These are phyloP conservation scores for Mucor plumbeus DNA, from an alignment of 371 early-diverging fungal species.

Conservation along the genomic window DNA sequence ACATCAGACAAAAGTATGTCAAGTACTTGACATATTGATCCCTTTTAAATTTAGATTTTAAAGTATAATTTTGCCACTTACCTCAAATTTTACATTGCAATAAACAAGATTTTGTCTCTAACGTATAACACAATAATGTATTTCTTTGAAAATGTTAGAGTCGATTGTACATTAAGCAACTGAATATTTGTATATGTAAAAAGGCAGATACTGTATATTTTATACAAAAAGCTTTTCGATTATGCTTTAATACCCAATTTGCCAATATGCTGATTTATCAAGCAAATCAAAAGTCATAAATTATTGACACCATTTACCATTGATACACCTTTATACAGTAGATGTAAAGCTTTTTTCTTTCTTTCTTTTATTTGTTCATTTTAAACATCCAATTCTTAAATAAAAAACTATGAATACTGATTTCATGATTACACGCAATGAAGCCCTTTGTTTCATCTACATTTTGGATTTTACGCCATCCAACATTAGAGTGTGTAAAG, in stretches of 20 bases:
- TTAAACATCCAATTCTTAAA: background rate
- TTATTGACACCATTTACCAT: background rate
- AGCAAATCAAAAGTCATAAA: conserved; percentile 4
- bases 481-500: background rate
- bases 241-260: no score
- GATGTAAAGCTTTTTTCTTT: background rate
- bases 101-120: background rate
- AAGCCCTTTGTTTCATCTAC: background rate
- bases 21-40: background rate
- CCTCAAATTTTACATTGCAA: conserved; percentile 19
- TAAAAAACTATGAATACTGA: background rate
- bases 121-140: no score
- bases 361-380: background rate
- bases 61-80: no score
- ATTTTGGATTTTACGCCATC: background rate
- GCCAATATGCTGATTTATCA: background rate
- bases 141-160: no score
- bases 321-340: background rate
- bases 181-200: no score
- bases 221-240: no score
- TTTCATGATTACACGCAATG: background rate
- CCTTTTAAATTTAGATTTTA: background rate
- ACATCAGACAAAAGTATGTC: no score
- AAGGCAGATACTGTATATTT: no score
- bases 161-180: no score